Percentiles rank a stretch among this genome's conserved stretches.
phyloP scores from a whole-genome alignment of 2,329 filamentous ascomycete species.

The Aspergillus nomiae region DNA sequence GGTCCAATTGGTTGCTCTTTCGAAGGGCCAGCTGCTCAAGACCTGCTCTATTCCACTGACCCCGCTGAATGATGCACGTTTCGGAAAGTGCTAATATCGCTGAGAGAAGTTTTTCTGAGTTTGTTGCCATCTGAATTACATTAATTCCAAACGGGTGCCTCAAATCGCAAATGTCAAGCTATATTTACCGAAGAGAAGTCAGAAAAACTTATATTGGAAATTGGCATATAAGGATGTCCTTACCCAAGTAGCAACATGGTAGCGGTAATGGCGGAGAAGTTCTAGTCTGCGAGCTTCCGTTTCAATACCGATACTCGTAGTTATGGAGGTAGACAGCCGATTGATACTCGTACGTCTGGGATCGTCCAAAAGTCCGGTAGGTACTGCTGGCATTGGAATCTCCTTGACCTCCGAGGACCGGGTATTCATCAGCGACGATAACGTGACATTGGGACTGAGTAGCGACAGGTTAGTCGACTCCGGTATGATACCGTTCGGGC shows the following conservation, averaged over 20 bases:
- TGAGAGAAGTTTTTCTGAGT: slow-evolving; percentile 18
- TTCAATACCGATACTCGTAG: neutral
- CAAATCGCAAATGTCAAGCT: slow-evolving; percentile 50
- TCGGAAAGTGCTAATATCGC: slow-evolving; percentile 25
- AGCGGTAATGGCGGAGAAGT: slow-evolving; percentile 48
- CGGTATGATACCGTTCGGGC: slow-evolving; percentile 6
- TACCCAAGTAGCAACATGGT: slow-evolving; percentile 19
- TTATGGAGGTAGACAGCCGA: neutral
- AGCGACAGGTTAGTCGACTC: neutral
- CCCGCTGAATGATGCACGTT: slow-evolving; percentile 11
- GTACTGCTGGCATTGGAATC: too few relatives aligned
- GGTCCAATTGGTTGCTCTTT: neutral
- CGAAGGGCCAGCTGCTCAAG: neutral
- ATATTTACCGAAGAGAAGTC: neutral
- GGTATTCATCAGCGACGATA: slow-evolving; percentile 1
- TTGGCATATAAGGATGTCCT: neutral
- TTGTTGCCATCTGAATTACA: slow-evolving; percentile 32
- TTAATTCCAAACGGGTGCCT: slow-evolving; percentile 45
- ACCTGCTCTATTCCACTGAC: neutral
- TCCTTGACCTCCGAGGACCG: neutral
- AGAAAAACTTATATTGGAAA: neutral
- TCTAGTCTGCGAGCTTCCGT: slow-evolving; percentile 30
- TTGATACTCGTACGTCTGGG: neutral
- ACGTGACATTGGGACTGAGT: neutral
- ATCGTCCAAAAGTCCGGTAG: neutral